Base-by-base conservation (phyloP, 345 rosid genomes). In the Sonneratia caseolaris region DNA sequence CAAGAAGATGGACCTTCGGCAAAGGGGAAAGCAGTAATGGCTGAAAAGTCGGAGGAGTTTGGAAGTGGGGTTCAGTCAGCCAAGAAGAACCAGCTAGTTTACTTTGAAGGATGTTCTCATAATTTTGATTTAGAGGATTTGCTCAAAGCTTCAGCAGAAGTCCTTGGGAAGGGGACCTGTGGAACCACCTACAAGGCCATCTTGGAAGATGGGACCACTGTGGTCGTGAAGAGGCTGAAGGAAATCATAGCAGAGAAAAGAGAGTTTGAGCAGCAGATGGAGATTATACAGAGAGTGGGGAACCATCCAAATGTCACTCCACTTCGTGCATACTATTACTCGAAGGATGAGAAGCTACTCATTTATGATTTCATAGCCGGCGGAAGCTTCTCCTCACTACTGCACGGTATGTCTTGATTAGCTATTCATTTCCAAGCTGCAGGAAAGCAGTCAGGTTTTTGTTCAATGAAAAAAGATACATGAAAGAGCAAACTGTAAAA, bases 181-280 rank as follows among this genome's bases (percentile, higher is more conserved):
- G 99, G 99, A 21, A 95, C 97, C 37, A 89, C 96, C 40, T 95
- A 95, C 74, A 95, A 95, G 81, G 99, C 97, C 69, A 82, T 86
- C 72, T 78, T 92, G 79, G 99, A 95, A 75, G 97, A 95, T 43
- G 99, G 97, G 70, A 89, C 84, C 40, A 83, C 84, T 0, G 96
- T 90, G 76, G 99, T 86, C 21, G 97, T 92, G 80, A 95, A 92
- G 87, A 85, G 97, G 82, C 72, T 92, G 75, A 91, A 83, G 78
- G 97, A 95, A 74, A 83, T 86, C 66, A 85, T 83, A 66, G 85
- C 79, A 2, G 99, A 94, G 71, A 95, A 86, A 81, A 83, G 85
- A 72, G 99, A 95, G 75, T 95, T 95, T 43, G 99, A 95, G 78
- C 97, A 86, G 73, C 97, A 95, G 74, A 90, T 95, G 97, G 97